phyloP scores from a whole-genome alignment of 176 grass and related monocot species.

The Poa pratensis region DNA sequence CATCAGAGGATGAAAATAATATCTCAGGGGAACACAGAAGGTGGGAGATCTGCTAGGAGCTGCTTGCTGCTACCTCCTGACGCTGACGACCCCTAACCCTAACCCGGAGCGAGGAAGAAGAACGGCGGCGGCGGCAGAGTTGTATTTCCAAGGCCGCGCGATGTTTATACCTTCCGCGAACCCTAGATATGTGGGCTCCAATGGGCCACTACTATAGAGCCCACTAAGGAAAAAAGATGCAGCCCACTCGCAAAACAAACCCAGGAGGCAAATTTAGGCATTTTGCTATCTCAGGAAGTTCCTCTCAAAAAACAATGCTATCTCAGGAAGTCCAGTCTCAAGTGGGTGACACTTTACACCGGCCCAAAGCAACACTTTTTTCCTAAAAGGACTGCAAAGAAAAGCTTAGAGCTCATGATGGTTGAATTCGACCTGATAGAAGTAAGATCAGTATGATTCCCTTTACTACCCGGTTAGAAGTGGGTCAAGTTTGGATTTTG shows the following conservation, averaged over 20 bases:
- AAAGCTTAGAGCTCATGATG: too few species aligned
- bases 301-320: too few species aligned
- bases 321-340: too few species aligned
- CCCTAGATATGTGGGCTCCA: not conserved
- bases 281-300: too few species aligned
- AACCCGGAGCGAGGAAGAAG: not conserved
- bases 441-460: too few species aligned
- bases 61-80: not conserved
- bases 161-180: not conserved
- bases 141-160: not conserved
- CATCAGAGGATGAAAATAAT: not conserved
- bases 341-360: too few species aligned
- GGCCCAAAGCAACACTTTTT: too few species aligned
- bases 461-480: too few species aligned
- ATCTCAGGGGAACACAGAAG: not conserved
- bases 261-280: too few species aligned
- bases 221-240: not conserved
- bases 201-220: not conserved
- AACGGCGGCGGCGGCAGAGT: conserved; percentile 17
- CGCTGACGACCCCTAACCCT: not conserved
- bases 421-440: too few species aligned
- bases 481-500: too few species aligned
- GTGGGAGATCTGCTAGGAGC: not conserved
- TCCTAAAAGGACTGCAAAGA: too few species aligned
- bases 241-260: not conserved